Conservation (phyloP, 2,329 filamentous ascomycete genomes). For the Ascochyta clinopodiicola region DNA sequence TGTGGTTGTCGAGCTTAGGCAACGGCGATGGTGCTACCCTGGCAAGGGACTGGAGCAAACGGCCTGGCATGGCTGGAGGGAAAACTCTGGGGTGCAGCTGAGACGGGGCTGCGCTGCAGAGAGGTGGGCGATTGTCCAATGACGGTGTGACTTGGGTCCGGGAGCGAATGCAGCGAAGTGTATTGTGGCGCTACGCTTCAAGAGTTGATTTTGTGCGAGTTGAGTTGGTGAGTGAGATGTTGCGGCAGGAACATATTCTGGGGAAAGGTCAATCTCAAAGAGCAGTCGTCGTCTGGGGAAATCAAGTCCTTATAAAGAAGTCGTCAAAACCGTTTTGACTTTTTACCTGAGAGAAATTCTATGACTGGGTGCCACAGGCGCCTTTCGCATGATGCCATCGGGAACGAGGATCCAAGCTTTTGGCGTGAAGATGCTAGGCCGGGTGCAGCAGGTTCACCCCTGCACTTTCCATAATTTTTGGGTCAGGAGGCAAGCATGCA, state of each 20-base stretch:
- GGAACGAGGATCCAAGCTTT: constrained; percentile 35
- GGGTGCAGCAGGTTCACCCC: constrained; percentile 24
- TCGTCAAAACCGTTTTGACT: constrained; percentile 14
- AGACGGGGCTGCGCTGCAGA: constrained; percentile 9
- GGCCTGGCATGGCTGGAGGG: constrained; percentile 44
- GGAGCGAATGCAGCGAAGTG: constrained; percentile 25
- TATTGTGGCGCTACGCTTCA: constrained; percentile 20
- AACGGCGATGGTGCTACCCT: constrained; percentile 43
- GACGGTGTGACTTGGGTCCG: constrained; percentile 17
- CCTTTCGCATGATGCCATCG: constrained; percentile 39
- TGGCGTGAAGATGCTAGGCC: constrained; percentile 27
- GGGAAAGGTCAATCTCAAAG: constrained; percentile 12
- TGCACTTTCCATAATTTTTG: constrained; percentile 36
- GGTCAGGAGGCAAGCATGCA: constrained; percentile 43
- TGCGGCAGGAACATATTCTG: constrained; percentile 45
- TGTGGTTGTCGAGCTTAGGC: constrained; percentile 36
- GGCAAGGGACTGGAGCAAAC: constrained; percentile 42
- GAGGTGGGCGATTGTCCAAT: constrained; percentile 31
- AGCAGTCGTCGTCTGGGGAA: constrained; percentile 18
- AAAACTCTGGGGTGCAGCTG: constrained; percentile 41
- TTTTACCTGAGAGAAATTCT: constrained; percentile 44
- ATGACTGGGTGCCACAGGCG: constrained; percentile 34
- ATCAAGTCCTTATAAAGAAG: constrained; percentile 33
- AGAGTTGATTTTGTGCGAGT: constrained; percentile 46
- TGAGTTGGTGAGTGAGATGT: constrained; percentile 38